Base-by-base conservation (phyloP, 1,284 basidiomycete species). In the Naganishia sp. region DNA sequence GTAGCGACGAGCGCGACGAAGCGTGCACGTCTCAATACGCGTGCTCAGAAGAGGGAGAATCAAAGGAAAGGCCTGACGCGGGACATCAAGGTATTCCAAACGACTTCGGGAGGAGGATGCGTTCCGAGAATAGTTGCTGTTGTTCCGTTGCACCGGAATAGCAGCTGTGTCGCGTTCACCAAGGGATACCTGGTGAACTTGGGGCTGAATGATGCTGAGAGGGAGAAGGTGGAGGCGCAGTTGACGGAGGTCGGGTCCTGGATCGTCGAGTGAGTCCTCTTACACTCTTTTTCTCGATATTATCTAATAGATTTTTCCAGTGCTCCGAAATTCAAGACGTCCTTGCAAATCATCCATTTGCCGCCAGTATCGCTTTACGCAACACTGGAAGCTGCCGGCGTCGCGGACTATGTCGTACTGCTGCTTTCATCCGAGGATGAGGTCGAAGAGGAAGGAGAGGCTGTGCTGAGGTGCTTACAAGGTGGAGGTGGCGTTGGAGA, bases 351-450 rank as follows among this genome's bases (percentile, higher is more conserved):
- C 76, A 83, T 94, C 61, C 86, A 88, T 62, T 82, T 93, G 0
- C 86, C 85, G 0, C 88, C 90, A 71, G 82, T 85, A 61, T 82
- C 82, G 47, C 83, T 93, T 47, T 94, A 92, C 75, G 84, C 87
- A 2, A 85, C 90, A 0, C 84, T 99, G 43, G 94, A 97, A 74
- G 89, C 89, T 0, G 90, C 88, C 74, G 88, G 93, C 75, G 89
- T 87, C 2, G 90, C 93, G 13, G 95, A 99, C 80, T 97, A 96
- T 74, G 88, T 94, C 49, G 82, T 98, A 15, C 86, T 96, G 69
- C 83, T 89, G 5, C 83, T 97, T 35, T 96, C 92, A 1, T 85
- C 90, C 41, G 83, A 84, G 15, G 83, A 88, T 17, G 93, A 97
- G 77, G 94, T 97, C 2, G 85, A 90, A 67, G 76, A 83, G 4